Percentiles rank a stretch among this genome's conserved stretches.
These are phyloP conservation scores for Amanita subjunquillea DNA, from an alignment of 768 basidiomycete species.

Conservation along the genomic window DNA sequence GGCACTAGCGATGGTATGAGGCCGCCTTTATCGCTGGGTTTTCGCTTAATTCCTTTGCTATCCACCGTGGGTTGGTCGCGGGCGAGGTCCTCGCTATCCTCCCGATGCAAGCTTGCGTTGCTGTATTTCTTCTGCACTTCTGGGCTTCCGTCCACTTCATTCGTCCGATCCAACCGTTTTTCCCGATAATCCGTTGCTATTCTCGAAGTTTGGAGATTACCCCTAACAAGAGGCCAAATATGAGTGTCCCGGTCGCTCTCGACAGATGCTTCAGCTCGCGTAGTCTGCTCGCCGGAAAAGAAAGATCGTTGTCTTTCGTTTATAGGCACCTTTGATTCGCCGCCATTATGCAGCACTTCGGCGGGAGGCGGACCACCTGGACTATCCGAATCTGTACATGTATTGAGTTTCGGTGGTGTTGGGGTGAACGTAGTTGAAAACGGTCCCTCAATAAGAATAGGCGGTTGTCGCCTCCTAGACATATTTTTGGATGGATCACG, in stretches of 20 bases:
- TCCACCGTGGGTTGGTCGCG: neutral
- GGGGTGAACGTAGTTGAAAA: slow-evolving; percentile 17
- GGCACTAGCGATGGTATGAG: no score
- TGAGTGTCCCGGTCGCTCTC: neutral
- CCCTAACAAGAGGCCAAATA: slow-evolving; percentile 18
- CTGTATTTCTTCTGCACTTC: neutral
- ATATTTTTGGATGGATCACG: neutral
- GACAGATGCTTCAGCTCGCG: neutral
- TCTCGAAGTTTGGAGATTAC: neutral
- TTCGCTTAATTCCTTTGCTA: neutral
- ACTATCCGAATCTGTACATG: slow-evolving; percentile 9
- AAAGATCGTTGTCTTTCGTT: neutral
- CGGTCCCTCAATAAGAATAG: slow-evolving; percentile 17
- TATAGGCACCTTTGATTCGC: neutral
- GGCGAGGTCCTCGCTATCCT: neutral
- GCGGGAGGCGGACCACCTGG: neutral
- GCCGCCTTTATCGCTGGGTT: neutral
- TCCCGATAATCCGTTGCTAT: neutral
- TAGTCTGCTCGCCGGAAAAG: neutral
- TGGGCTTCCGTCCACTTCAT: neutral
- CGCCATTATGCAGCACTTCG: neutral
- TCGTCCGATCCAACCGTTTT: neutral
- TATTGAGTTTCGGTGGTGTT: slow-evolving; percentile 4
- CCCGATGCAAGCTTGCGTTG: neutral
- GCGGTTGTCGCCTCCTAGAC: slow-evolving; percentile 8